Evolutionary conservation across 2,329 filamentous ascomycete genomes (phyloP).

Genomic region (Colletotrichum lindemuthianum): DNA sequence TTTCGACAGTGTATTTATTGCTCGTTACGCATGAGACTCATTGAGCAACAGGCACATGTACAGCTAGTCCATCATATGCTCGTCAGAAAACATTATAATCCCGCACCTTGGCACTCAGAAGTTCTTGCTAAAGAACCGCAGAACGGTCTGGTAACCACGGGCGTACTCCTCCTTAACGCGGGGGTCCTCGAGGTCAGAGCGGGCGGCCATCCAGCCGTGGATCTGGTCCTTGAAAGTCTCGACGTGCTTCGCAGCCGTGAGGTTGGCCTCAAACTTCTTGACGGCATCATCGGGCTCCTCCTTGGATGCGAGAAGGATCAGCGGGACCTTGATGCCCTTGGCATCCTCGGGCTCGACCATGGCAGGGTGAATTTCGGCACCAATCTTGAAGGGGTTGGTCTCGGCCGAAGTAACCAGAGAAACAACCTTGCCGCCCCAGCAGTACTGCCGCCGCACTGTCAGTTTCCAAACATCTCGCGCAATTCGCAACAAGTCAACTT

Average conservation of each 20-base stretch:
- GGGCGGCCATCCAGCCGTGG: constrained; percentile 80
- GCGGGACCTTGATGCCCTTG: constrained; percentile 66
- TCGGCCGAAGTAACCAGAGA: constrained; percentile 60
- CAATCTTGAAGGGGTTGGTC: constrained; percentile 65
- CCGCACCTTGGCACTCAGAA: constrained; percentile 40
- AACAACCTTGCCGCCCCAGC: constrained; percentile 78
- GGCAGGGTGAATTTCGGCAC: constrained; percentile 65
- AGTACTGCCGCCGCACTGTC: constrained; percentile 54
- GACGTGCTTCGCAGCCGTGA: constrained; percentile 66
- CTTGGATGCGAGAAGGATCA: constrained; percentile 71
- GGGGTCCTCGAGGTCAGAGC: constrained; percentile 66
- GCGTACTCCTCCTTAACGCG: constrained; percentile 70
- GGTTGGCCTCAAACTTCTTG: constrained; percentile 63
- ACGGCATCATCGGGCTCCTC: constrained; percentile 69
- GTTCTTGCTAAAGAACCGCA: constrained; percentile 68
- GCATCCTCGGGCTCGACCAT: constrained; percentile 74
- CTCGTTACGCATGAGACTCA: too few species aligned
- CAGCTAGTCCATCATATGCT: too few species aligned
- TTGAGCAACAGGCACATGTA: too few species aligned
- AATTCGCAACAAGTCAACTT: constrained; percentile 41
- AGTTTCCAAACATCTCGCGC: neutral
- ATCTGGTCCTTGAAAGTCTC: constrained; percentile 75
- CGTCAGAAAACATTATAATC: too few species aligned
- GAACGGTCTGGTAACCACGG: constrained; percentile 68
- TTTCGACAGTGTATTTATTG: too few species aligned